These are phyloP conservation scores for Blastocystis sp. DNA, from an alignment of 352 stramenopile species.

Conservation along the genomic window DNA sequence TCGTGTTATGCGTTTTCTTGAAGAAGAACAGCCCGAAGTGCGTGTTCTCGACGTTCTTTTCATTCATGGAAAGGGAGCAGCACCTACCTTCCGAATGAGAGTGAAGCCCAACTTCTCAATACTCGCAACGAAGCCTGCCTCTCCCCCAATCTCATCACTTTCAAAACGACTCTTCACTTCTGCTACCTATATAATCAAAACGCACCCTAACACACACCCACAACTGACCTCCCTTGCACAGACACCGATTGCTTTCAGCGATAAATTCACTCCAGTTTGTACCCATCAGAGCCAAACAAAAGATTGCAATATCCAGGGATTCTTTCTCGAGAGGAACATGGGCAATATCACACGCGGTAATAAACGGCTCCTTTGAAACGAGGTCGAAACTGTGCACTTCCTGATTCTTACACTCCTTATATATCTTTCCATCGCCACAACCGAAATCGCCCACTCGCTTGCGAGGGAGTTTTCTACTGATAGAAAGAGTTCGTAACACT, in stretches of 20 bases:
- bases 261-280: slow-evolving; percentile 52
- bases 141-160: not conserved
- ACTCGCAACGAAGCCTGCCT: slow-evolving; percentile 22
- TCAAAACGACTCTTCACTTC: slow-evolving; percentile 50
- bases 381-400: slow-evolving; percentile 44
- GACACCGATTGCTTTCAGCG: slow-evolving; percentile 15
- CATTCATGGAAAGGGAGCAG: not conserved
- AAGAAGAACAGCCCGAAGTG: slow-evolving; percentile 49
- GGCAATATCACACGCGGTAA: slow-evolving; percentile 49
- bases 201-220: not conserved
- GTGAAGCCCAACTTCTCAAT: slow-evolving; percentile 43
- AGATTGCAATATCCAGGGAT: slow-evolving; percentile 36
- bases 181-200: slow-evolving; percentile 2
- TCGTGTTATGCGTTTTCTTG: not conserved
- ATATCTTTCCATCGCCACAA: slow-evolving; percentile 51
- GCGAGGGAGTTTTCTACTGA: slow-evolving; percentile 11
- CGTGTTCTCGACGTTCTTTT: not conserved
- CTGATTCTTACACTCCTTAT: slow-evolving; percentile 29
- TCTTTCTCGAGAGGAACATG: slow-evolving; percentile 5
- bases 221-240: not conserved
- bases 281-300: slow-evolving; percentile 31
- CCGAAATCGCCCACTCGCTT: slow-evolving; percentile 36
- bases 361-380: not conserved
- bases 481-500: not conserved
- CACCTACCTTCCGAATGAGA: not conserved